A percentile compares a stretch with the other conserved stretches of the same genome.
These are phyloP conservation scores for Silybum marianum DNA, from an alignment of 129 eudicot genomes.

Conservation along the genomic window DNA sequence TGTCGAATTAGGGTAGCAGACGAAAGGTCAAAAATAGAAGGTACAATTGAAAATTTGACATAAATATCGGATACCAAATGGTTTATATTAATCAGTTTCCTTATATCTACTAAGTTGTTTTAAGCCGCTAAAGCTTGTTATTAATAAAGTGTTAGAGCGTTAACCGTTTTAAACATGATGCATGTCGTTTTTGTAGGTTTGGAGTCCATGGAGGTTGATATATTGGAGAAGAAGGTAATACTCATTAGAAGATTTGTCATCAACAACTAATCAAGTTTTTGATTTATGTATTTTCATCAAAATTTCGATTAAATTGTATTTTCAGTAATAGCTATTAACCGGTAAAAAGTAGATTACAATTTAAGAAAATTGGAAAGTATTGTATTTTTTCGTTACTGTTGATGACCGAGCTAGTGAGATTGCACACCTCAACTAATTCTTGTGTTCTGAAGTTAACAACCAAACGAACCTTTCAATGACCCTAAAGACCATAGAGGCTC, in stretches of 20 bases:
- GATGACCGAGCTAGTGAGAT: neutral
- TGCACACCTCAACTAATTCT: too few species aligned
- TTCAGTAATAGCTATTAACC: neutral
- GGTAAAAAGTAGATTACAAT: neutral
- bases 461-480: too few species aligned
- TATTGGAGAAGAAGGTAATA: neutral
- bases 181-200: neutral
- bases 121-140: neutral
- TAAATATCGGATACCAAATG: neutral
- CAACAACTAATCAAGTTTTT: neutral
- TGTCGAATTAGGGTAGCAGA: neutral
- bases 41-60: neutral
- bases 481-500: too few species aligned
- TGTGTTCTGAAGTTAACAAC: too few species aligned
- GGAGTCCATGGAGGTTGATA: slow-evolving; percentile 5
- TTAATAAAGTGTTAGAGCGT: neutral
- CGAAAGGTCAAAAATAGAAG: slow-evolving; percentile 2
- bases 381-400: too few species aligned
- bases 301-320: neutral
- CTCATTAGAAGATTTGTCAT: neutral
- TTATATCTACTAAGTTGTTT: neutral
- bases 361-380: too few species aligned
- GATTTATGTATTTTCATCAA: neutral
- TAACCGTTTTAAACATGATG: neutral
- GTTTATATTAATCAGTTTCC: neutral